These are phyloP conservation scores for Acanthochlamys bracteata DNA, from an alignment of 106 monocot genomes.

Conservation along the genomic window DNA sequence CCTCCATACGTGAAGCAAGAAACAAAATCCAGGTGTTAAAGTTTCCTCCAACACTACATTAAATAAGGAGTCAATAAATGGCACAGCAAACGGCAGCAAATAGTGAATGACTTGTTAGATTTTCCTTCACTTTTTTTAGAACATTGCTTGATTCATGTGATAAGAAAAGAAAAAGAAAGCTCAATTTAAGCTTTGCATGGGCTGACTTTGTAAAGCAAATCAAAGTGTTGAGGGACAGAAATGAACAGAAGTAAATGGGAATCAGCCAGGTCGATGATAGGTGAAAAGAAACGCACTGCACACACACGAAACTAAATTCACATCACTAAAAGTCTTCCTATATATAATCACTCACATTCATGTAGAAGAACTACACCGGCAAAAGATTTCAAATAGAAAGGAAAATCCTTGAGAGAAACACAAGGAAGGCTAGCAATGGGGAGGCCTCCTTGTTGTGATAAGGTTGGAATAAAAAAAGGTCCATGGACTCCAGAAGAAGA, in stretches of 20 bases:
- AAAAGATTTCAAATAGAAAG: conserved; percentile 5
- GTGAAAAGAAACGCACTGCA: conserved; percentile 16
- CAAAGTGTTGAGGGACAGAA: conserved; percentile 3
- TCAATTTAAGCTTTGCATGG: neutral
- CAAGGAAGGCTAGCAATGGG: conserved; percentile 14
- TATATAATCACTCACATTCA: conserved; percentile 38
- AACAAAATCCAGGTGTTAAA: no score
- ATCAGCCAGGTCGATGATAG: conserved; percentile 53
- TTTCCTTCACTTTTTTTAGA: neutral
- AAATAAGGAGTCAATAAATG: neutral
- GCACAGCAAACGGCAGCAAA: neutral
- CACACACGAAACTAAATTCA: no score
- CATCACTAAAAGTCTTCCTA: conserved; percentile 16
- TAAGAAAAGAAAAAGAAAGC: conserved; percentile 6
- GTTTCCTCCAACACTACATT: neutral
- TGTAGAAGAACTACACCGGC: conserved; percentile 26
- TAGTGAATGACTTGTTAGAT: neutral
- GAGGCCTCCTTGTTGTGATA: conserved; percentile 30
- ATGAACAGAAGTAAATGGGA: conserved; percentile 24
- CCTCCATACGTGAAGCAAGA: no score
- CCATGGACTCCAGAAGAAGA: conserved; percentile 65
- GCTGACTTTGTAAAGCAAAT: conserved; percentile 21
- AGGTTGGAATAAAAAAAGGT: conserved; percentile 43
- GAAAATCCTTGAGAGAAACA: neutral
- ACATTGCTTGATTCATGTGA: conserved; percentile 32